These are phyloP conservation scores for Coprinopsis cinerea DNA, from an alignment of 768 basidiomycete species.

Conservation along the genomic window DNA sequence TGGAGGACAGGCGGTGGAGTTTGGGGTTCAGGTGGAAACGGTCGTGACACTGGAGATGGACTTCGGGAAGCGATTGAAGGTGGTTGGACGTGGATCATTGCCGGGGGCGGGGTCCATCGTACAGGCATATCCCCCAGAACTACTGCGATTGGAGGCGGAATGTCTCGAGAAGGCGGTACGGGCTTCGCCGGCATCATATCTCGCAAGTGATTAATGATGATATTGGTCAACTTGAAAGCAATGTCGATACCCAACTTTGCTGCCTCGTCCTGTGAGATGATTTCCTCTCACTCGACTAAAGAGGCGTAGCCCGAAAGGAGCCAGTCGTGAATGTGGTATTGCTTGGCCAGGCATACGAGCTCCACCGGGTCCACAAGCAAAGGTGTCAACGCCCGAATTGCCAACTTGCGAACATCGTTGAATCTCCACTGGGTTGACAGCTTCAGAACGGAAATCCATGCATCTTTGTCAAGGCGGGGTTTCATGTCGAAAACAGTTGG, in stretches of 20 bases:
- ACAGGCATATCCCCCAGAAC: no score
- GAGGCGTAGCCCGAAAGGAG: conserved; percentile 22
- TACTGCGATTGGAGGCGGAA: no score
- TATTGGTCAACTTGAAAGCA: conserved; percentile 15
- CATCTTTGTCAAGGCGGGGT: conserved; percentile 12
- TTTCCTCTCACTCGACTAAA: conserved; percentile 19
- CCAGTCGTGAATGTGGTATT: conserved; percentile 29
- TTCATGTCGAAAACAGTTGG: background rate
- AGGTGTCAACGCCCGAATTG: conserved; percentile 21
- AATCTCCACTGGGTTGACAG: conserved; percentile 35
- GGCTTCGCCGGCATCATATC: no score
- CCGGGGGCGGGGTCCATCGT: no score
- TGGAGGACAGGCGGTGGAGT: no score
- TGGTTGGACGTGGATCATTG: no score
- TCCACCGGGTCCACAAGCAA: conserved; percentile 18
- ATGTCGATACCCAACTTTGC: conserved; percentile 19
- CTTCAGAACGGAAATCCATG: conserved; percentile 33
- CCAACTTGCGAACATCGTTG: conserved; percentile 21
- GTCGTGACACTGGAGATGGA: no score
- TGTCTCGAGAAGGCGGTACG: no score
- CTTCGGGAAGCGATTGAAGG: no score
- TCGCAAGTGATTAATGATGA: conserved; percentile 19
- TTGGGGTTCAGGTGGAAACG: no score
- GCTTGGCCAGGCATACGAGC: conserved; percentile 27
- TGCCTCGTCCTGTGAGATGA: conserved; percentile 22